phyloP scores from a whole-genome alignment of 495 filamentous ascomycete genomes.

The Bathelium albidoporum region DNA sequence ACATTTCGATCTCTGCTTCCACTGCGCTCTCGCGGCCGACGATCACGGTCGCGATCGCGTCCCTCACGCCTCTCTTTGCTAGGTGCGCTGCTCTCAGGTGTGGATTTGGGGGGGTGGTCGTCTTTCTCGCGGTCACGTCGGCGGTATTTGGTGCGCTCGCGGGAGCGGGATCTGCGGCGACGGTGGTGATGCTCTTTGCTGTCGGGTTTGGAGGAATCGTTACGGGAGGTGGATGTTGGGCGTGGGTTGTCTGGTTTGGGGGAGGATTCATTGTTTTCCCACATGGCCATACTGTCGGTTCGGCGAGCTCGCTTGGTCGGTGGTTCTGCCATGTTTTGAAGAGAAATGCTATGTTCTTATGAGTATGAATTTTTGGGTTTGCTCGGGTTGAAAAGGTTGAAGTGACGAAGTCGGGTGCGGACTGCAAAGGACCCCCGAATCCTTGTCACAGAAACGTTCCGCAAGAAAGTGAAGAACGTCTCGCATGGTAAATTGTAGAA shows the following conservation, averaged over 20 bases:
- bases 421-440: not conserved
- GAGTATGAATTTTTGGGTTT: not conserved
- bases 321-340: constrained; percentile 39
- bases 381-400: not conserved
- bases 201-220: constrained; percentile 4
- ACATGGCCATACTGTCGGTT: constrained; percentile 44
- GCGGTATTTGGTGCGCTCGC: constrained; percentile 30
- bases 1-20: constrained; percentile 39
- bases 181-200: constrained; percentile 19
- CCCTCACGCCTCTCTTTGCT: constrained; percentile 10
- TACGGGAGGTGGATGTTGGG: not conserved
- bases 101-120: not conserved
- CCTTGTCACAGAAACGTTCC: not conserved
- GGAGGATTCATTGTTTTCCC: constrained; percentile 37
- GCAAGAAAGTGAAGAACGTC: not conserved
- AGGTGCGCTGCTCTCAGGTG: not conserved
- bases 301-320: constrained; percentile 45
- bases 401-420: not conserved
- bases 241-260: constrained; percentile 7
- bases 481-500: too few species aligned
- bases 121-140: constrained; percentile 21
- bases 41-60: constrained; percentile 5
- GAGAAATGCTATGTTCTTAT: not conserved
- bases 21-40: constrained; percentile 37
- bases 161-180: constrained; percentile 28